A percentile compares a stretch with the other conserved stretches of the same genome.
Conservation (phyloP, 1,284 basidiomycete genomes). For the Pseudozyma sp. region DNA sequence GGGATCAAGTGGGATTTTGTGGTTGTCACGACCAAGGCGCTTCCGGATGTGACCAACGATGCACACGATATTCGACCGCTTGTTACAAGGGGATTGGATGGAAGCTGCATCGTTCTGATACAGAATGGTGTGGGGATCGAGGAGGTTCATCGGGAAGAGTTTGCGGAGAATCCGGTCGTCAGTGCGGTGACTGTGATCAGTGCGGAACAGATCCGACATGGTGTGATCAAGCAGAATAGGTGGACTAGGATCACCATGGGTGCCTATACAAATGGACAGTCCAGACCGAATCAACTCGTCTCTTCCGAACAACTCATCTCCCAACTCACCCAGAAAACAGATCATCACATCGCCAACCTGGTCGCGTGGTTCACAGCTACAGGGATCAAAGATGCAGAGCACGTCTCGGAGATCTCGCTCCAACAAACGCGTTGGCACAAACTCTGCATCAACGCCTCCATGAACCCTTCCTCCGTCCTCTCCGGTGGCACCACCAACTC, state of each 20-base stretch:
- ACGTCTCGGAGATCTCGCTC: slow-evolving; percentile 67
- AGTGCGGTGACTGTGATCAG: slow-evolving; percentile 70
- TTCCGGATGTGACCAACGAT: slow-evolving; percentile 70
- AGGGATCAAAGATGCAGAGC: slow-evolving; percentile 70
- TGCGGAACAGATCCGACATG: slow-evolving; percentile 69
- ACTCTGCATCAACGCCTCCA: slow-evolving; percentile 70
- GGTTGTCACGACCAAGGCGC: slow-evolving; percentile 70
- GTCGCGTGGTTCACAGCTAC: slow-evolving; percentile 65
- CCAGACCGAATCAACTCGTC: slow-evolving; percentile 36
- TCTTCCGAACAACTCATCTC: slow-evolving; percentile 21
- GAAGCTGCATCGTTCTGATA: slow-evolving; percentile 69
- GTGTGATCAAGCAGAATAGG: slow-evolving; percentile 70
- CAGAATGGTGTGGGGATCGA: slow-evolving; percentile 72
- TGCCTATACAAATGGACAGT: slow-evolving; percentile 65
- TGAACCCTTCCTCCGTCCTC: slow-evolving; percentile 71
- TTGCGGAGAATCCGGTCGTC: slow-evolving; percentile 67
- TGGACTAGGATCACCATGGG: slow-evolving; percentile 71
- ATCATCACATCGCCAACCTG: slow-evolving; percentile 50
- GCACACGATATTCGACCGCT: slow-evolving; percentile 66
- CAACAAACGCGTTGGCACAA: slow-evolving; percentile 72
- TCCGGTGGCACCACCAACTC: slow-evolving; percentile 69
- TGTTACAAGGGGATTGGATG: slow-evolving; percentile 44
- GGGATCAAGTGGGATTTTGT: slow-evolving; percentile 69
- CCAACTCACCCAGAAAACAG: slow-evolving; percentile 15
- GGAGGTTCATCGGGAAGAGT: slow-evolving; percentile 68